Evolutionary conservation across 2,329 filamentous ascomycete species (phyloP).

Genomic region (Nothopassalora personata): DNA sequence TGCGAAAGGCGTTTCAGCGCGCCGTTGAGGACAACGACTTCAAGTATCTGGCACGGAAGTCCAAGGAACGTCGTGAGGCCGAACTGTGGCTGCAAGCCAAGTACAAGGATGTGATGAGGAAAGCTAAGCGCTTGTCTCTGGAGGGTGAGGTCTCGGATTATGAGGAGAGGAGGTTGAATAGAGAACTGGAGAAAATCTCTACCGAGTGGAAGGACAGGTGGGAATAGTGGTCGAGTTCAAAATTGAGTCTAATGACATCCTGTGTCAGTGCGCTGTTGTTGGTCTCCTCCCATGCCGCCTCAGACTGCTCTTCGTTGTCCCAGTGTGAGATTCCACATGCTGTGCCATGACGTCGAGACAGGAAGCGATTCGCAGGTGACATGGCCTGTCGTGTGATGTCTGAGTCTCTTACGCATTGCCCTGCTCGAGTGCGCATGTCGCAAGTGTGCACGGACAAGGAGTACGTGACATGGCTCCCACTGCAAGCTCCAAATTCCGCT

Average conservation of each 20-base stretch:
- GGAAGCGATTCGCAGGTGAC: background rate
- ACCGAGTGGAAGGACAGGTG: slow-evolving; percentile 48
- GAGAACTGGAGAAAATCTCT: slow-evolving; percentile 45
- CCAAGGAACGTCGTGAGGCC: slow-evolving; percentile 53
- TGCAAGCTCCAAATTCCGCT: background rate
- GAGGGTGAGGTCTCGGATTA: slow-evolving; percentile 38
- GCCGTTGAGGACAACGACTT: slow-evolving; percentile 64
- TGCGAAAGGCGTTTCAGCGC: slow-evolving; percentile 67
- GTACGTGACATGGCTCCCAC: background rate
- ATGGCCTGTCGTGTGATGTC: background rate
- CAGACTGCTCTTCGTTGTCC: background rate
- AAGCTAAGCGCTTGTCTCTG: slow-evolving; percentile 37
- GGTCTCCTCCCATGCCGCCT: no score
- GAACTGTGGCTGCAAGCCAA: slow-evolving; percentile 56
- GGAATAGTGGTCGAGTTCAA: slow-evolving; percentile 34
- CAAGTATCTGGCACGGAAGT: slow-evolving; percentile 57
- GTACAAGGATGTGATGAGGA: slow-evolving; percentile 35
- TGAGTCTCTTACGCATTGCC: background rate
- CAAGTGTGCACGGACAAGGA: background rate
- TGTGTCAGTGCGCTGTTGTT: background rate
- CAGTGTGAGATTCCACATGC: background rate
- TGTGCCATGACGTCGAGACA: background rate
- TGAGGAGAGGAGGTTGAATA: slow-evolving; percentile 55
- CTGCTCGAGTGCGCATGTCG: background rate
- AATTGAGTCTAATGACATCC: background rate